Base-by-base conservation (phyloP, 2,329 filamentous ascomycete species). In the Colletotrichum noveboracense region DNA sequence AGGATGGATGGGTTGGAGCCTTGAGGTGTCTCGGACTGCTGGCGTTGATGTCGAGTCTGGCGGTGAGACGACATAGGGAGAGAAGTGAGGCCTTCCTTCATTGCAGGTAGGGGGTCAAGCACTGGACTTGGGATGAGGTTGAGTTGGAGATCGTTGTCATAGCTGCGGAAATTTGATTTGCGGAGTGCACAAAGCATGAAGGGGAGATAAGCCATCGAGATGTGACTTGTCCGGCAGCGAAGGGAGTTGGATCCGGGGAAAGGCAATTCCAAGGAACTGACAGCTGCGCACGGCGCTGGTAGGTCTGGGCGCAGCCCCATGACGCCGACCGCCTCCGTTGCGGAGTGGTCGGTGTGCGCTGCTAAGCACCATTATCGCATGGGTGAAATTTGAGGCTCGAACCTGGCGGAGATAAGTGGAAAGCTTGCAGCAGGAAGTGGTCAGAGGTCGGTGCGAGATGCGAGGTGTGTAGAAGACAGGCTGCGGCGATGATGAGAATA, bases 161-260 rank as follows among this genome's bases (percentile, higher is more conserved):
- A 58, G 52, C 30, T 48, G 43, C 24, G 24, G 38, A 28, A 26
- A 34, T 58, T 56, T 75, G 56, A 67, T 75, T 52, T 64, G 58
- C 64, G 36, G 56, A 60, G 14, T 52, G 52, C 64, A n/a, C 67
- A 67, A 68, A 68, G 70, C 64, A 65, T 48, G 21, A 30, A 60
- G 26, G 24, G 13, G 64, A 75, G 73, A 73, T 68, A 68, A 75
- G 73, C 56, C 26, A 48, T n/a, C 26, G 38, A 32, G 18, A 5
- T 62, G 38, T 75, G 73, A 75, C 73, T 73, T 73, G 73, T 52
- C 64, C 70, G 64, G 70, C 73, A 73, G 34, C 16, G 30, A 56
- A 65, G 18, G 61, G 26, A 73, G n/a, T 64, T 52, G 21, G 64
- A 73, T 75, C 73, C 64, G 73, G 56, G 73, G 64, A 73, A 75